Percentiles rank a stretch among this genome's conserved stretches.
phyloP scores from a whole-genome alignment of 805 yeast genomes.

The Lipomyces lipofer region DNA sequence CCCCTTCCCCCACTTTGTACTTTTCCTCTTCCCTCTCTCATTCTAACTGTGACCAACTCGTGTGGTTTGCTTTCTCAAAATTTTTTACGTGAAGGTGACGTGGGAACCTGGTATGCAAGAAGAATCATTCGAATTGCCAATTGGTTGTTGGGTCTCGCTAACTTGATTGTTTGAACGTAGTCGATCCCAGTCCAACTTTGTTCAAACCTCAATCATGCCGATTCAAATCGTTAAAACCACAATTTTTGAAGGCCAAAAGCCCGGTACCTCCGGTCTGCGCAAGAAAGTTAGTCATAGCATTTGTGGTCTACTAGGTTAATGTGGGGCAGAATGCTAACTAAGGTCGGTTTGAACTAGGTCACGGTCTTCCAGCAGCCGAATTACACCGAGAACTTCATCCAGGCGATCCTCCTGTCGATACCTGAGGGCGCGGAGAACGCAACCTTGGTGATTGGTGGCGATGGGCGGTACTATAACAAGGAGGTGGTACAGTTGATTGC shows the following conservation, averaged over 20 bases:
- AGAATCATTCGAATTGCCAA: too few species aligned
- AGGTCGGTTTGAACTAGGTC: conserved; percentile 50
- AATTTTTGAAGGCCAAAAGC: conserved; percentile 88
- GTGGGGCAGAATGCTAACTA: neutral
- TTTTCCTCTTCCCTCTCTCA: too few species aligned
- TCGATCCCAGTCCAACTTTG: neutral
- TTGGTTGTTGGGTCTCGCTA: neutral
- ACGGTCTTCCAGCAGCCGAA: conserved; percentile 73
- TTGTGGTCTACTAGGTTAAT: neutral
- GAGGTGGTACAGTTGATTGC: conserved; percentile 79
- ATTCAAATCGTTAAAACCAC: conserved; percentile 55
- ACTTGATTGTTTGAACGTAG: neutral
- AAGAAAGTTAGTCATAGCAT: conserved; percentile 51
- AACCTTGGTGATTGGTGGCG: conserved; percentile 91
- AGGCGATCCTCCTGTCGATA: conserved; percentile 77
- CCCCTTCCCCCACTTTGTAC: too few species aligned
- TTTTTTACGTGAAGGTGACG: too few species aligned
- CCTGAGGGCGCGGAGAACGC: conserved; percentile 83
- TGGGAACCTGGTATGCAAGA: too few species aligned
- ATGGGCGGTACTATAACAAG: conserved; percentile 89
- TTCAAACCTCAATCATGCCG: conserved; percentile 27
- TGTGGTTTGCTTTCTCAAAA: too few species aligned
- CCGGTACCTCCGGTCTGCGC: conserved; percentile 96
- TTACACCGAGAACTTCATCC: conserved; percentile 93
- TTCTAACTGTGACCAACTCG: too few species aligned